These are phyloP conservation scores for Zygoascus sp. DNA, from an alignment of 1,139 yeast species.

Conservation along the genomic window DNA sequence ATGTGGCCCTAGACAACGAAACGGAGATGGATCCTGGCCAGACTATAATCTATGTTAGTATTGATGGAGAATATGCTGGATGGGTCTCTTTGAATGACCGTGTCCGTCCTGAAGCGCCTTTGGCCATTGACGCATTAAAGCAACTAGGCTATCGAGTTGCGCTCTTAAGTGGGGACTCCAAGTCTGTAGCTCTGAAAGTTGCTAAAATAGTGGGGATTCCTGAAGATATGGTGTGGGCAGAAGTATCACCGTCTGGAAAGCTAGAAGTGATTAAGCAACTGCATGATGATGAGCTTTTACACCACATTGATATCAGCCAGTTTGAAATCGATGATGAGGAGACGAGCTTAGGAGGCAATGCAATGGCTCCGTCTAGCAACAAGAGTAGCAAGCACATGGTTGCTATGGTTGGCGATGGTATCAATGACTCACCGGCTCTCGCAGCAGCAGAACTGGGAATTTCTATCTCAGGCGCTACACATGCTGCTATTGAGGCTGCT, in stretches of 20 bases:
- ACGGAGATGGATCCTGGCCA: slow-evolving; percentile 22
- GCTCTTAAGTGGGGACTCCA: slow-evolving; percentile 86
- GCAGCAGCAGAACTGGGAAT: slow-evolving; percentile 86
- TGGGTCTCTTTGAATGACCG: slow-evolving; percentile 62
- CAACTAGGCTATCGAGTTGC: slow-evolving; percentile 62
- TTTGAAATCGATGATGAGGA: slow-evolving; percentile 11
- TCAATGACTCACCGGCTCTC: slow-evolving; percentile 93
- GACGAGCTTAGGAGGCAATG: neutral
- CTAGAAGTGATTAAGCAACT: slow-evolving; percentile 60
- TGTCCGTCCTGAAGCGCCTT: slow-evolving; percentile 61
- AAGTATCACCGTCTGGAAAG: slow-evolving; percentile 73
- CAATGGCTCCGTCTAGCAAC: neutral
- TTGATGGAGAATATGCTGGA: slow-evolving; percentile 61
- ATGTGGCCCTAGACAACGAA: slow-evolving; percentile 20
- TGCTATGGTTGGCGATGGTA: slow-evolving; percentile 95
- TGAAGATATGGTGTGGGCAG: slow-evolving; percentile 62
- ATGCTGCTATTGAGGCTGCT: slow-evolving; percentile 93
- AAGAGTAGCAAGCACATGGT: slow-evolving; percentile 35
- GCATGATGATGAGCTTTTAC: slow-evolving; percentile 38
- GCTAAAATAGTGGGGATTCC: slow-evolving; percentile 69
- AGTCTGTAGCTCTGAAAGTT: slow-evolving; percentile 56
- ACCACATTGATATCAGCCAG: slow-evolving; percentile 12
- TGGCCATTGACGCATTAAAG: slow-evolving; percentile 54
- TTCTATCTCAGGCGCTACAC: slow-evolving; percentile 89
- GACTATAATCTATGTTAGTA: slow-evolving; percentile 40